These are phyloP conservation scores for Solanum hybrid DNA, from an alignment of 305 asterid species.

Conservation along the genomic window DNA sequence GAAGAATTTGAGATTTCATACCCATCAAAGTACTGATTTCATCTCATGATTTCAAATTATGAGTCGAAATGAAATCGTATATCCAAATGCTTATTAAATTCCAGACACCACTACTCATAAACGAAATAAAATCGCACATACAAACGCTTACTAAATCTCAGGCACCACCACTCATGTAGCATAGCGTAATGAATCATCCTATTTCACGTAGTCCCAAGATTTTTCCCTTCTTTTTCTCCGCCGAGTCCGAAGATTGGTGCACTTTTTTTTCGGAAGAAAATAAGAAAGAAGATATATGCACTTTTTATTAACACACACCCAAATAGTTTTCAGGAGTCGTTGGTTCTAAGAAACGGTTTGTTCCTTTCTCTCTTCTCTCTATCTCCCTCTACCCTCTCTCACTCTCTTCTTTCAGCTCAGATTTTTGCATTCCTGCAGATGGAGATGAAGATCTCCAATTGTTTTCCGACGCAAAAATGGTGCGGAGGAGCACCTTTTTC, in stretches of 20 bases:
- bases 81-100: no score
- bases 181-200: neutral
- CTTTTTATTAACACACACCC: neutral
- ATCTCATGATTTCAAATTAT: neutral
- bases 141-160: no score
- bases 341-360: slow-evolving; percentile 53
- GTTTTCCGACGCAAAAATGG: slow-evolving; percentile 40
- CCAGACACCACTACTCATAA: no score
- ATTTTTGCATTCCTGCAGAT: slow-evolving; percentile 8
- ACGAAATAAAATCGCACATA: no score
- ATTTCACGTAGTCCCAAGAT: neutral
- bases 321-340: slow-evolving; percentile 10
- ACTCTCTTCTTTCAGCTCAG: neutral
- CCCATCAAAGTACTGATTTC: rapidly evolving
- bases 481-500: slow-evolving; percentile 14
- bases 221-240: neutral
- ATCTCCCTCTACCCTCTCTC: neutral
- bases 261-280: neutral
- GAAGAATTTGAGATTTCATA: no score
- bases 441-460: slow-evolving; percentile 57
- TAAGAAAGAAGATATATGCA: neutral
- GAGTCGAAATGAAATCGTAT: no score
- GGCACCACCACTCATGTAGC: neutral
- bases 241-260: neutral
- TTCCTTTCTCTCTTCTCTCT: neutral